Evolutionary conservation across 169 alveolate species (phyloP), one percentile per base, ranked within the genome.

Genomic region (Cryptosporidium xiaoi): DNA sequence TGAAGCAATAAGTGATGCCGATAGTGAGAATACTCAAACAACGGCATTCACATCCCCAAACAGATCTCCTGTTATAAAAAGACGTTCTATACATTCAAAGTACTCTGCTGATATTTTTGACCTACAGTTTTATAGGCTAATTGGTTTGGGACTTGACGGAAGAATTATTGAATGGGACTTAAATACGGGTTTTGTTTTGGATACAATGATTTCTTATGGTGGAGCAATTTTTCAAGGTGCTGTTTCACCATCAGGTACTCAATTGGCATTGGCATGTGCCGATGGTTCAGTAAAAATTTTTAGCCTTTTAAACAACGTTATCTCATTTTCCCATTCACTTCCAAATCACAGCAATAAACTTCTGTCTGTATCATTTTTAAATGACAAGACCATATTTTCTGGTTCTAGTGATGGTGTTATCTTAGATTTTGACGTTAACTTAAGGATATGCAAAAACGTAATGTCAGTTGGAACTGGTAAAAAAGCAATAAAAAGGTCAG

Each of bases 191-290:
- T 58, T 36, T 56, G 51, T 27, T 10, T 44, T 60, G n/a, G 77
- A 24, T n/a, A 62, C n/a, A 44, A 29, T 66, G 20, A n/a, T 77
- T 10, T 77, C 87, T 24, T 60, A 60, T 62, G 87, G 87, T 13
- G 87, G 87, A 5, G 87, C 87, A 15, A 77, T 77, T 15, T 77
- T 77, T 77, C 87, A 77, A 62, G 87, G 87, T 44, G 20, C 77
- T 27, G 24, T 77, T 36, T 77, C 87, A 24, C 87, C 87, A 24
- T 60, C 69, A 5, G 51, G 34, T 13, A 62, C 48, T 16, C 34
- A 50, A 20, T 44, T 77, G 46, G 87, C 87, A 2, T 20, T 77
- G 46, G 87, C 87, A 60, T 77, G 87, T 60, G 71, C 87, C 15
- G 87, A 77, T 77, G 87, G 87, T 33, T 77, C 87, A 15, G 44